A percentile compares a stretch with the other conserved stretches of the same genome.
Evolutionary conservation across 352 stramenopile species (phyloP).

Genomic region (Elongisporangium prolatum): DNA sequence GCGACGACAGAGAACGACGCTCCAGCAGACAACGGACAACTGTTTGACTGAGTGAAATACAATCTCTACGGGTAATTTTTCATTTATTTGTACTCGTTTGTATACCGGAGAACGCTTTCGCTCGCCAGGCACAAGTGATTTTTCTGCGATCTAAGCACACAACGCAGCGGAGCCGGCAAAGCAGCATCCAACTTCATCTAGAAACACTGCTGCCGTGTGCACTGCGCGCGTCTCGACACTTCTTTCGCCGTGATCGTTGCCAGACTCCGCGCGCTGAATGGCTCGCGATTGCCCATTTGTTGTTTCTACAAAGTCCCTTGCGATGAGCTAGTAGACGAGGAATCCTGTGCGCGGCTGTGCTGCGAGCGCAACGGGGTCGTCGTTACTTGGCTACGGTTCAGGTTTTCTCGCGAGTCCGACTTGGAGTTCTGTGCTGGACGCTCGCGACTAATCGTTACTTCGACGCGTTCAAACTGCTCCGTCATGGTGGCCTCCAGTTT

Average conservation of each 20-base stretch:
- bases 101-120: background rate
- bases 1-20: background rate
- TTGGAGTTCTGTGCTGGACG: slow-evolving; percentile 21
- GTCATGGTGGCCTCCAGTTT: slow-evolving; percentile 62
- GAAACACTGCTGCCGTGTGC: background rate
- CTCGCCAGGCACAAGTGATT: background rate
- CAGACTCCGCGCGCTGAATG: background rate
- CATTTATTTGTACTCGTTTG: slow-evolving; percentile 4
- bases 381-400: background rate
- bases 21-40: background rate
- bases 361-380: slow-evolving; percentile 6
- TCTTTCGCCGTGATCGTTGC: background rate
- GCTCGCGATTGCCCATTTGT: background rate
- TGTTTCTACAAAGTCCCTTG: slow-evolving; percentile 8
- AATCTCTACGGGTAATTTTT: slow-evolving; percentile 1
- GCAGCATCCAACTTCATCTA: background rate
- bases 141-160: background rate
- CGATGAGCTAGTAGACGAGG: slow-evolving; percentile 24
- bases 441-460: slow-evolving; percentile 78
- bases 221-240: background rate
- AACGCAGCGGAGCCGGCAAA: background rate
- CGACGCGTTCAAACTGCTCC: slow-evolving; percentile 70
- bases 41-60: background rate
- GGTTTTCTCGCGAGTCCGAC: background rate
- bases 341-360: slow-evolving; percentile 26